Percentiles rank a stretch among this genome's conserved stretches.
These are phyloP conservation scores for Blepharisma japonicum DNA, from an alignment of 73 alveolate species.

Conservation along the genomic window DNA sequence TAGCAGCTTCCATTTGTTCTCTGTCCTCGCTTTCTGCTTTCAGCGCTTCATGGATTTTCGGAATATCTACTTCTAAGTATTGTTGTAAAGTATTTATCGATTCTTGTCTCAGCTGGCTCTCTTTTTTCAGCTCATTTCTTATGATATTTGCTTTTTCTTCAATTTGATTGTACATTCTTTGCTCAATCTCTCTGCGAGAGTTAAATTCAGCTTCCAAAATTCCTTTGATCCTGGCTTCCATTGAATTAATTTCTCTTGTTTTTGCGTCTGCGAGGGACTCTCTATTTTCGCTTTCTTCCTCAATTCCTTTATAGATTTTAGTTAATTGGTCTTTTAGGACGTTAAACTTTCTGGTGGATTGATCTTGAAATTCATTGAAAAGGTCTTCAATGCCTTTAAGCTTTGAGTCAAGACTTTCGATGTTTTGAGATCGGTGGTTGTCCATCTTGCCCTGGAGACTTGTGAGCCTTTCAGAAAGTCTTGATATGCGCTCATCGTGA, in stretches of 20 bases:
- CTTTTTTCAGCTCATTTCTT: conserved; percentile 28
- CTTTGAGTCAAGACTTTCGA: conserved; percentile 28
- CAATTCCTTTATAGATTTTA: conserved; percentile 25
- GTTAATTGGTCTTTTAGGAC: conserved; percentile 26
- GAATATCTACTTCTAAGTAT: conserved; percentile 29
- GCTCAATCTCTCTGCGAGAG: conserved; percentile 28
- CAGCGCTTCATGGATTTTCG: conserved; percentile 19
- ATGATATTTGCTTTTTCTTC: conserved; percentile 30
- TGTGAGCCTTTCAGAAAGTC: conserved; percentile 27
- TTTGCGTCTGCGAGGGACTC: conserved; percentile 12
- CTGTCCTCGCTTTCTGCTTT: conserved; percentile 30
- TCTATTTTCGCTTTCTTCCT: conserved; percentile 29
- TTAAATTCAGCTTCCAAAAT: conserved; percentile 10
- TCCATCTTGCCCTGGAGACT: conserved; percentile 27
- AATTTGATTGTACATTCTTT: neutral
- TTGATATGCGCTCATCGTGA: conserved; percentile 20
- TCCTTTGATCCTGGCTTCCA: conserved; percentile 12
- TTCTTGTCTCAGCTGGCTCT: conserved; percentile 23
- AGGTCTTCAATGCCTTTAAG: conserved; percentile 18
- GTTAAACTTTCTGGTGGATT: conserved; percentile 9
- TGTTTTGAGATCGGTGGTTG: neutral
- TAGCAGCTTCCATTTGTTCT: conserved; percentile 40
- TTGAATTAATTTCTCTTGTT: conserved; percentile 17
- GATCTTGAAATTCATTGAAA: conserved; percentile 25
- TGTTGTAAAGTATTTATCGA: conserved; percentile 17